A percentile compares a stretch with the other conserved stretches of the same genome.
Conservation (phyloP, 192 early-diverging fungal species). For the Dimargaris cristalligena region DNA sequence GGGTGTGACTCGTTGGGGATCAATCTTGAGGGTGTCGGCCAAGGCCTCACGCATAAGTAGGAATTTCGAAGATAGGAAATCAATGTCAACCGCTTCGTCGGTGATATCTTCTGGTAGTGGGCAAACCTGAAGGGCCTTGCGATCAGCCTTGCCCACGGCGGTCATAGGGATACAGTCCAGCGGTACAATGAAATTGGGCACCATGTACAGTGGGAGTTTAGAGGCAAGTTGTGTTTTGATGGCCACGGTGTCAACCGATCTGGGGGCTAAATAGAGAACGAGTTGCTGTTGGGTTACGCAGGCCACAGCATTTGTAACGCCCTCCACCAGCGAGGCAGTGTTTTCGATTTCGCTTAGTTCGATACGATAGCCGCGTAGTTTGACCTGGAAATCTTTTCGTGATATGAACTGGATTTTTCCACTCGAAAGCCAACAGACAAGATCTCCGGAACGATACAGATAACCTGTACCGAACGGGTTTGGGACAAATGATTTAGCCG, state of each 20-base stretch:
- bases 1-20: not conserved
- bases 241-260: not conserved
- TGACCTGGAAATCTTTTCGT: conserved; percentile 17
- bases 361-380: not conserved
- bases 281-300: not conserved
- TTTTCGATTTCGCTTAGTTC: not conserved
- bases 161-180: not conserved
- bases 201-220: not conserved
- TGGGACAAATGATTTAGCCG: conserved; percentile 15
- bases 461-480: conserved; percentile 17
- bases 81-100: not conserved
- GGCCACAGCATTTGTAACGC: conserved; percentile 2
- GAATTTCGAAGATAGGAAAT: not conserved
- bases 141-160: conserved; percentile 1
- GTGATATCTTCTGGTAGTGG: not conserved
- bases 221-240: not conserved
- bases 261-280: not conserved
- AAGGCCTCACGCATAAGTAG: not conserved
- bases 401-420: conserved; percentile 17
- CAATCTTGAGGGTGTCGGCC: not conserved
- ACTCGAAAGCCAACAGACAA: conserved; percentile 14
- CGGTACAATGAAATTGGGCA: not conserved
- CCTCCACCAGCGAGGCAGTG: not conserved
- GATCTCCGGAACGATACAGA: conserved; percentile 21
- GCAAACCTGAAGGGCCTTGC: not conserved